Conservation (phyloP, 1,139 yeast genomes). For the Zygosaccharomyces pseudobailii region DNA sequence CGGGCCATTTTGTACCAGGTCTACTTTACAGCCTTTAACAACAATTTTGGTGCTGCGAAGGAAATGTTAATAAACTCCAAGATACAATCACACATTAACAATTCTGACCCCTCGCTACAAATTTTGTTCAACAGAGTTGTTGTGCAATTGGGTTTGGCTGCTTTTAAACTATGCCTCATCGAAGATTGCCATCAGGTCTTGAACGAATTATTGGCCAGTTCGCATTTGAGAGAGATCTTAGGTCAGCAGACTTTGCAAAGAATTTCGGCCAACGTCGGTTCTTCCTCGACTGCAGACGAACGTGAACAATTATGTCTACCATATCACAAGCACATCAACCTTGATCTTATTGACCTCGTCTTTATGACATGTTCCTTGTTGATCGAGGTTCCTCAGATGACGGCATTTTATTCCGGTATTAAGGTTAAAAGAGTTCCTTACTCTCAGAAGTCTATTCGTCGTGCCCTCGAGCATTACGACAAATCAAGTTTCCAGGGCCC, state of each 20-base stretch:
- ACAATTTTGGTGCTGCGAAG: constrained; percentile 77
- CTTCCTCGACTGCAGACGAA: constrained; percentile 23
- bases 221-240: constrained; percentile 83
- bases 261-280: constrained; percentile 43
- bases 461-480: constrained; percentile 88
- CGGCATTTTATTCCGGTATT: constrained; percentile 49
- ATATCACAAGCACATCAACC: constrained; percentile 96
- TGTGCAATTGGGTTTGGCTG: constrained; percentile 93
- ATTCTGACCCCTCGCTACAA: constrained; percentile 81
- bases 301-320: constrained; percentile 80
- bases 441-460: constrained; percentile 78
- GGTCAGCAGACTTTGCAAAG: constrained; percentile 83
- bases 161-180: constrained; percentile 85
- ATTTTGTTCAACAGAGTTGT: constrained; percentile 91
- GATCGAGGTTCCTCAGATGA: constrained; percentile 87
- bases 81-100: constrained; percentile 74
- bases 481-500: constrained; percentile 97
- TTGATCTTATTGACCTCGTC: constrained; percentile 91
- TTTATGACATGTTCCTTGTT: constrained; percentile 87
- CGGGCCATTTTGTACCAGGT: constrained; percentile 82
- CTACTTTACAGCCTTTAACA: constrained; percentile 87
- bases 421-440: constrained; percentile 60
- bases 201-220: constrained; percentile 83
- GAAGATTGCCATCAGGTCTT: constrained; percentile 83
- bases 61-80: constrained; percentile 84